Base-by-base conservation (phyloP, 2,329 filamentous ascomycete genomes). In the Phaeosphaeriaceae sp. region DNA sequence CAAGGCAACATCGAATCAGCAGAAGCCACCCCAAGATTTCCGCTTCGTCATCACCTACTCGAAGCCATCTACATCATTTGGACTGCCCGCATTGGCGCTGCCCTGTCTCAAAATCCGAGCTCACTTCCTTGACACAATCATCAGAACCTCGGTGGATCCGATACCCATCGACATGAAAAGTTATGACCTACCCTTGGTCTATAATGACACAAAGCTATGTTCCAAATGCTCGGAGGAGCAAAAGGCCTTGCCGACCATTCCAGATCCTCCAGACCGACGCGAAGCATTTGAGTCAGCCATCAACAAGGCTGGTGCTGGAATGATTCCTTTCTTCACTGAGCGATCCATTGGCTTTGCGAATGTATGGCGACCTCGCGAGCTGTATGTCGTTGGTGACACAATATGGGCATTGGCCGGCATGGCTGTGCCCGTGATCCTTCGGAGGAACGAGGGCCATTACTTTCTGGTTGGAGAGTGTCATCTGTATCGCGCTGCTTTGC, bases 401-500 rank as follows among this genome's bases (percentile, higher is more conserved):
- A 51, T 65, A 13, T 65, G 57, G 60, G 50, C 48, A 10, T n/a
- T 67, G 13, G 45, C 53, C 33, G 58, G 57, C 25, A 36, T 40
- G 1, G 42, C 55, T 36, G 56, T 61, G 2, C 53, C 62, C 1
- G 53, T 63, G 15, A 31, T 61, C 11, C 25, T 67, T 13, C 41
- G 60, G 27, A 53, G 46, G 19, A 51, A 54, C 0, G 45, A 56
- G 1, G 19, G 48, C 13, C 57, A 61, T 53, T 65, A 60, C 24
- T 40, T 58, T 7, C 19, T 67, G 5, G 19, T 65, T 3, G 58
- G 64, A 1, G 53, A 60, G 21, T 67, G 62, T 56, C 61, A 63
- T 42, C 24, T 62, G 9, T 56, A 62, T 41, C 48, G 52, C 17
- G 57, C 57, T 4, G 25, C 58, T 13, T 42, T 42, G 19, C 46